Conservation (phyloP, 371 early-diverging fungal genomes). For the Mycotypha africana region DNA sequence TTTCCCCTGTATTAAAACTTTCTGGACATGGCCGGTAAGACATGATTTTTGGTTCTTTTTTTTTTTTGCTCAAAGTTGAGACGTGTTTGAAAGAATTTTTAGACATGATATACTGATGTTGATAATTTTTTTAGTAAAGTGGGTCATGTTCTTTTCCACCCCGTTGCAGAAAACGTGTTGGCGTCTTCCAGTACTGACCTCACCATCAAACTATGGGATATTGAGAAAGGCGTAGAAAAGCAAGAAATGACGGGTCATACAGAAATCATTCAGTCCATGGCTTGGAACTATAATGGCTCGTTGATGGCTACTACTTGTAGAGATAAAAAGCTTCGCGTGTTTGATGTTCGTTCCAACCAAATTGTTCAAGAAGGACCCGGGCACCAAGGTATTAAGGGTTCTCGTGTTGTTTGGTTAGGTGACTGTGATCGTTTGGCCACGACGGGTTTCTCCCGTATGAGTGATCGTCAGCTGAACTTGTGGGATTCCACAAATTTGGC, state of each 20-base stretch:
- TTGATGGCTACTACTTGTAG: slow-evolving; percentile 90
- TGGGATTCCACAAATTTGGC: slow-evolving; percentile 80
- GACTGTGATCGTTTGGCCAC: slow-evolving; percentile 76
- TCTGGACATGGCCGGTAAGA: slow-evolving; percentile 62
- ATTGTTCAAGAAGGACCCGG: slow-evolving; percentile 77
- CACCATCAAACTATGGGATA: slow-evolving; percentile 96
- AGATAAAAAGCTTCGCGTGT: slow-evolving; percentile 92
- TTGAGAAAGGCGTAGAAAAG: slow-evolving; percentile 83
- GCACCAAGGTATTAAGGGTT: slow-evolving; percentile 96
- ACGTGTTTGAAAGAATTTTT: too few species aligned
- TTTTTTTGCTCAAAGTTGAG: neutral
- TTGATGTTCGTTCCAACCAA: slow-evolving; percentile 86
- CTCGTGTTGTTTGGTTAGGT: slow-evolving; percentile 92
- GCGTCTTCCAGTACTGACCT: slow-evolving; percentile 88
- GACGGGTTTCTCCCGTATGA: slow-evolving; percentile 91
- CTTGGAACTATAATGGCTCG: slow-evolving; percentile 87
- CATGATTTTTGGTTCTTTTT: neutral
- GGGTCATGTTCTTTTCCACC: slow-evolving; percentile 96
- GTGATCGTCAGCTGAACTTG: slow-evolving; percentile 87
- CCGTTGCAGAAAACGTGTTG: slow-evolving; percentile 90
- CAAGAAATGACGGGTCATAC: slow-evolving; percentile 87
- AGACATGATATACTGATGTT: neutral
- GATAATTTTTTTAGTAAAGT: slow-evolving; percentile 63
- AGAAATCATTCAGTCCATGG: slow-evolving; percentile 88
- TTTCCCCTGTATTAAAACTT: slow-evolving; percentile 57